Percentiles rank a stretch among this genome's conserved stretches.
phyloP scores from a whole-genome alignment of 495 filamentous ascomycete species.

The Aspergillus affinis region DNA sequence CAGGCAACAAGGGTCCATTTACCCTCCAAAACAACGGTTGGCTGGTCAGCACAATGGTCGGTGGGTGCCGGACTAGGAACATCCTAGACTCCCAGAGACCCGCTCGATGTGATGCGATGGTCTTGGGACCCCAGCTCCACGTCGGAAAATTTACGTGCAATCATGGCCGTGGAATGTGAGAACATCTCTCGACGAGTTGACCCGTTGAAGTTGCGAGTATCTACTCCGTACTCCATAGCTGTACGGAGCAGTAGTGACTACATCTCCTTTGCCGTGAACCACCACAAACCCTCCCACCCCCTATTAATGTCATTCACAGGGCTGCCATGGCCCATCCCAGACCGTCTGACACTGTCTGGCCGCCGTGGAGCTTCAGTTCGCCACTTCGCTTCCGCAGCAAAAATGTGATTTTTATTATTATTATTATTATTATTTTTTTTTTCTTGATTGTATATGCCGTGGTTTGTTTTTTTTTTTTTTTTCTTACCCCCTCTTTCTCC shows the following conservation, averaged over 20 bases:
- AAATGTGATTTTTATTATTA: constrained; percentile 5
- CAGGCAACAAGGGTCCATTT: constrained; percentile 24
- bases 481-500: background rate
- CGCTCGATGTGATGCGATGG: constrained; percentile 21
- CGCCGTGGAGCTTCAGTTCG: constrained; percentile 9
- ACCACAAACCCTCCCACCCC: constrained; percentile 6
- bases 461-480: constrained; percentile 2
- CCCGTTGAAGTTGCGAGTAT: constrained; percentile 7
- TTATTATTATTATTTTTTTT: too few species aligned
- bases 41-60: constrained; percentile 17
- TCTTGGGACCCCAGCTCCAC: constrained; percentile 19
- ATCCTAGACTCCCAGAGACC: constrained; percentile 24
- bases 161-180: constrained; percentile 9
- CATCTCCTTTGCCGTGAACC: constrained; percentile 7
- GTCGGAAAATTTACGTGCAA: constrained; percentile 23
- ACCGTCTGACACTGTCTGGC: constrained; percentile 7
- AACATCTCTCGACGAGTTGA: constrained; percentile 6
- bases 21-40: constrained; percentile 21
- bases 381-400: constrained; percentile 16
- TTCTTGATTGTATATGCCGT: constrained; percentile 1
- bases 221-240: background rate
- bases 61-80: constrained; percentile 20
- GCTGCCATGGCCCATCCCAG: constrained; percentile 4
- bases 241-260: background rate
- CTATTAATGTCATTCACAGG: background rate